phyloP scores from a whole-genome alignment of 306 rosid genomes.

The Cicer arietinum region DNA sequence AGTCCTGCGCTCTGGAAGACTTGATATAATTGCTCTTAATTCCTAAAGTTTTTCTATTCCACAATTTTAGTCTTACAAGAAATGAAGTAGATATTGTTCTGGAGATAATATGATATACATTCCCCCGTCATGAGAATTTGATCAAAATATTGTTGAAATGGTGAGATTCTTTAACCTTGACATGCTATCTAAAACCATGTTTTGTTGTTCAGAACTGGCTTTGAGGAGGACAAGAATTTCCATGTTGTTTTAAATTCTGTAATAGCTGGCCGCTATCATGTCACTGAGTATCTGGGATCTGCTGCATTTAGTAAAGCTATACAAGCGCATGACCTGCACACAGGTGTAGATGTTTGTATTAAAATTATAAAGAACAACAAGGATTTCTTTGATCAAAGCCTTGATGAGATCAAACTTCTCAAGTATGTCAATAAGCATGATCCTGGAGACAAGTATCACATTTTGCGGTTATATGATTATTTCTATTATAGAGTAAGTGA shows the following conservation, averaged over 20 bases:
- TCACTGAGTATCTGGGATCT: constrained; percentile 97
- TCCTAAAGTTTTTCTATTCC: constrained; percentile 8
- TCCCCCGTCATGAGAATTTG: constrained; percentile 15
- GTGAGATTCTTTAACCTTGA: constrained; percentile 25
- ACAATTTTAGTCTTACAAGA: constrained; percentile 9
- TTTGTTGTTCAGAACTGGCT: constrained; percentile 88
- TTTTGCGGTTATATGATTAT: constrained; percentile 95
- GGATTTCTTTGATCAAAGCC: constrained; percentile 99
- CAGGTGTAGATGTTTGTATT: constrained; percentile 97
- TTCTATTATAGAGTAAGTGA: constrained; percentile 92
- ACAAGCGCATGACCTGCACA: constrained; percentile 97
- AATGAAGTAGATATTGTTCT: constrained; percentile 12
- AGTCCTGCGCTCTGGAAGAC: not conserved
- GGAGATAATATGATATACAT: not conserved
- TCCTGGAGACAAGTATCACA: constrained; percentile 93
- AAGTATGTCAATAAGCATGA: constrained; percentile 97
- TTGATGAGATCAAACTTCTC: constrained; percentile 99
- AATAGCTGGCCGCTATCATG: constrained; percentile 97
- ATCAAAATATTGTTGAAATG: constrained; percentile 33
- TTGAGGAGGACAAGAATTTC: constrained; percentile 99
- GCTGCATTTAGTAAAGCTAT: constrained; percentile 99
- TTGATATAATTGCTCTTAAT: constrained; percentile 19
- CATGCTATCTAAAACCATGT: constrained; percentile 47
- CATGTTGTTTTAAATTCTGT: constrained; percentile 94
- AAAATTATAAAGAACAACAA: constrained; percentile 99